A percentile compares a stretch with the other conserved stretches of the same genome.
Evolutionary conservation across 2,329 filamentous ascomycete genomes (phyloP).

Genomic region (Colletotrichum caudatum): DNA sequence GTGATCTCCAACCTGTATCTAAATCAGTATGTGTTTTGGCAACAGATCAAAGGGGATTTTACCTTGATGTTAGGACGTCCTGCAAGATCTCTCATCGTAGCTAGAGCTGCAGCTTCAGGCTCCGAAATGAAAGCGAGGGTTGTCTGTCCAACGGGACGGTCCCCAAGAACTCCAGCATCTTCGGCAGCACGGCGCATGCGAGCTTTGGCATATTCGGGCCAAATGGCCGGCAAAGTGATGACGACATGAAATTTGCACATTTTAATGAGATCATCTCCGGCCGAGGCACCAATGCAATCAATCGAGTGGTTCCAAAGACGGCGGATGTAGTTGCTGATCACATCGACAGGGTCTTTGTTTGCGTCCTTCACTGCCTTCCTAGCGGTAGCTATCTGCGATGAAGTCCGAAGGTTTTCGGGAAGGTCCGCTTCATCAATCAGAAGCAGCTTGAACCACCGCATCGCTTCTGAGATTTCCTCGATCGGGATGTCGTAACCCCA

Average conservation of each 20-base stretch:
- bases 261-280: slow-evolving; percentile 44
- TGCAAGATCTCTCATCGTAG: slow-evolving; percentile 49
- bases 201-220: slow-evolving; percentile 54
- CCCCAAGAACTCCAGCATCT: slow-evolving; percentile 52
- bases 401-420: slow-evolving; percentile 40
- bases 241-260: slow-evolving; percentile 52
- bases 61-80: slow-evolving; percentile 44
- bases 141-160: slow-evolving; percentile 47
- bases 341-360: slow-evolving; percentile 45
- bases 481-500: slow-evolving; percentile 52
- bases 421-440: slow-evolving; percentile 52
- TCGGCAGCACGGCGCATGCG: slow-evolving; percentile 53
- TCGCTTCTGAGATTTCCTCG: slow-evolving; percentile 28
- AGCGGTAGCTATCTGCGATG: slow-evolving; percentile 43
- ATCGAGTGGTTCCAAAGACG: slow-evolving; percentile 51
- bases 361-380: neutral
- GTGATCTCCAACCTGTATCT: slow-evolving; percentile 39
- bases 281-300: slow-evolving; percentile 45
- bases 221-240: slow-evolving; percentile 60
- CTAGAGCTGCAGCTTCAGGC: slow-evolving; percentile 59
- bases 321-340: slow-evolving; percentile 50
- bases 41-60: neutral
- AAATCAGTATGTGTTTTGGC: neutral
- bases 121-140: slow-evolving; percentile 54
- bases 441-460: slow-evolving; percentile 59